Evolutionary conservation across 176 grass and related monocot species (phyloP).

Genomic region (Bothriochloa decipiens): DNA sequence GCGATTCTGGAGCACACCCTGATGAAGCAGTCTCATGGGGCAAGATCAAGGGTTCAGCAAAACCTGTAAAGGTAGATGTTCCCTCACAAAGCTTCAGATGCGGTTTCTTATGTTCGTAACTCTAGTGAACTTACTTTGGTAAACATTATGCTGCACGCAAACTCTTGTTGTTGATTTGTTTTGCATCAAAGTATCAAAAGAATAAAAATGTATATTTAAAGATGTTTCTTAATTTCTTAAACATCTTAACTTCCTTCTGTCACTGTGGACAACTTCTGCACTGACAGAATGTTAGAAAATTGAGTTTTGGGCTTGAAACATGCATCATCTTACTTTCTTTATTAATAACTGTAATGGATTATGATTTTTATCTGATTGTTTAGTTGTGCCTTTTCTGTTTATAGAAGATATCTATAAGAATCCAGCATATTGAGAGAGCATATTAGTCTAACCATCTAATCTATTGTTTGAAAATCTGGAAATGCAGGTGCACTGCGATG

Average conservation of each 20-base stretch:
- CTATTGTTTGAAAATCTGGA: slow-evolving; percentile 9
- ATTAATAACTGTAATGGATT: background rate
- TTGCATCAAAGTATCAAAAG: background rate
- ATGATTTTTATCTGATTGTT: background rate
- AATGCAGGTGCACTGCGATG: slow-evolving; percentile 93
- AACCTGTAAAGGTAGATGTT: slow-evolving; percentile 72
- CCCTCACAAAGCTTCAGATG: background rate
- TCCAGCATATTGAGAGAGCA: background rate
- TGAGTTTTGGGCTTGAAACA: background rate
- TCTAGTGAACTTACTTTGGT: background rate
- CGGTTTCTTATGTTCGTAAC: background rate
- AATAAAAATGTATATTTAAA: too few relatives aligned
- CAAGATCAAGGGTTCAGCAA: slow-evolving; percentile 96
- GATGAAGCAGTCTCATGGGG: slow-evolving; percentile 98
- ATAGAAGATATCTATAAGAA: background rate
- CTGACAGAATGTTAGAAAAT: background rate
- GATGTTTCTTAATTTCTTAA: background rate
- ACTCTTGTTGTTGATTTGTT: background rate
- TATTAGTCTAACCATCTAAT: slow-evolving; percentile 5
- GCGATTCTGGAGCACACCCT: slow-evolving; percentile 92
- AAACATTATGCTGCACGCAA: slow-evolving; percentile 14
- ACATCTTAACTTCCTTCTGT: background rate
- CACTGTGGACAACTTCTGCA: background rate
- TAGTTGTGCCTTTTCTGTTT: background rate
- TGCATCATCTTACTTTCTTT: background rate